Base-by-base conservation (phyloP, 208 protist genomes). In the Acanthamoeba rhysodes region DNA sequence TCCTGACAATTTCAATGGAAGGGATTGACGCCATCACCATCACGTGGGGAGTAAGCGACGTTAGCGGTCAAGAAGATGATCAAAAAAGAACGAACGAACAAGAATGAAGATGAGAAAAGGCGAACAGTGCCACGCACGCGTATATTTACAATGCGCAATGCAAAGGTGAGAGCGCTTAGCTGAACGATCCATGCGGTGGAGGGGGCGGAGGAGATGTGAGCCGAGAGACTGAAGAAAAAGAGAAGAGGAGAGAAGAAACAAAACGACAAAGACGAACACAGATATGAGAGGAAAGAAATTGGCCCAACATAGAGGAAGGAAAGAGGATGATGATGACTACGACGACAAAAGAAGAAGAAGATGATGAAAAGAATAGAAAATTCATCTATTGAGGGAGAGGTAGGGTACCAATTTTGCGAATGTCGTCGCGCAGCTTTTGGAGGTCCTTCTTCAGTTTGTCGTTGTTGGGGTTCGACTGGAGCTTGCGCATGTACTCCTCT, bases 381-480 rank as follows among this genome's bases (percentile, higher is more conserved):
- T 68, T 68, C 10, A 22, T 14, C 27, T 22, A n/a, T 74, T 9
- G 70, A 18, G n/a, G 45, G 32, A 37, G 37, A 50, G 34, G 59
- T n/a, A n/a, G 20, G 7, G 80, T 88, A 88, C 80, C 80, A 37
- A 88, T 88, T 14, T 64, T 88, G 53, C 80, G 80, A 66, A 88
- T 88, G 53, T 88, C 80, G 50, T 88, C 80, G n/a, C 80, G 80
- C 41, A 88, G 80, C 53, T 88, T 88, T 50, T 88, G 80, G 5
- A 88, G 80, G 34, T 88, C 80, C 32, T 88, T 88, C 53, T 88
- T 88, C 22, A 88, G 80, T 45, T 88, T 88, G 14, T 88, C 80
- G 53, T 88, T 88, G 80, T 27, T 88, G 41, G 80, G 80, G 34
- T 88, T 88, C 16, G 80, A 34, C 50, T 88, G 80, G 18, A 88